Base-by-base conservation (phyloP, 1,139 yeast species). In the Yamadazyma friedrichii region DNA sequence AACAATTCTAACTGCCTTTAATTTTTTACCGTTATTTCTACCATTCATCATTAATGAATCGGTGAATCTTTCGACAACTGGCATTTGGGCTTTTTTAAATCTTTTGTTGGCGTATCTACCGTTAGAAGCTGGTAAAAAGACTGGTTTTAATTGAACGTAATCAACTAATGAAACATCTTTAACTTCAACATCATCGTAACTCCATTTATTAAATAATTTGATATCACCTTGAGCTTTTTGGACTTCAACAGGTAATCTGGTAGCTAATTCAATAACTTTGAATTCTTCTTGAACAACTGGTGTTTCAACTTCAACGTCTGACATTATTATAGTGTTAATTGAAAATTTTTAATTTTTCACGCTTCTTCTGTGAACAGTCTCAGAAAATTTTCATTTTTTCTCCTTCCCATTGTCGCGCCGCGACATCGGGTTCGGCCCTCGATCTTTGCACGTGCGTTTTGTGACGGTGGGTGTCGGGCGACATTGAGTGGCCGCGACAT, bases 11-110 rank as follows among this genome's bases (percentile, higher is more conserved):
- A 93, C 98, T 65, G 99, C 98, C 88, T 93, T 91, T 76, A 94
- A 88, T 82, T 94, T 94, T 85, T 94, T 94, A 85, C 99, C 99
- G 85, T 94, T 94, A 94, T 94, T 94, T 84, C 98, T 93, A 82
- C 99, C 99, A 85, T 94, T 89, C 98, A 94, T 94, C 98, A 94
- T 94, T 71, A 94, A 82, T 56, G 98, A 87, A 93, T 93, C 93
- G 79, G 98, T 91, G 74, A 94, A 84, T 84, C 99, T 93, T 84
- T 94, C 99, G 63, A 94, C 76, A 72, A 94, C 84, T 68, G 98
- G 98, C 81, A 97, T 91, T 84, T 93, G 98, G 60, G 98, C 95
- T 87, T 94, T 94, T 86, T 98, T 91, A 88, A 94, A 94, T 80
- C 98, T 91, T 88, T 93, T 93, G 78, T 89, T 75, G 67, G 98